Evolutionary conservation across 2,329 filamentous ascomycete genomes (phyloP), one percentile per base, ranked within the genome.

Genomic region (Nakataea oryzae): DNA sequence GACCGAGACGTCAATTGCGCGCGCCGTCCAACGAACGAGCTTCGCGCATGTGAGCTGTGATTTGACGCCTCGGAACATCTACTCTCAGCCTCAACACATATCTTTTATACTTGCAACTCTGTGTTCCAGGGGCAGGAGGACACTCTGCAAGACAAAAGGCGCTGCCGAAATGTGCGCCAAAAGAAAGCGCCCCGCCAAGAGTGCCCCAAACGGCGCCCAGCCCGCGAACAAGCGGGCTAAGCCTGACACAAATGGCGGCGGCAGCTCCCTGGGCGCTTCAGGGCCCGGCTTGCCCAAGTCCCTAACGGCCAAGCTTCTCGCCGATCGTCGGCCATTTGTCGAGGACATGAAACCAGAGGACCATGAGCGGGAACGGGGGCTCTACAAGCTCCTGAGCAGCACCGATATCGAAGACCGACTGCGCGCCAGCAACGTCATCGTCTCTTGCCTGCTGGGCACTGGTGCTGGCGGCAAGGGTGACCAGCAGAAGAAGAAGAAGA

Each of bases 311-410:
- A 32, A 63, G 61, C 54, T 64, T 26, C 66, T 75, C 54, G 71
- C 59, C 24, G 62, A 78, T 67, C 77, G 74, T 62, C 71, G 74
- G 1, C 74, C 76, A 1, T 87, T 87, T 66, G 71, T 80, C 66
- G 81, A 84, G 64, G 74, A 79, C 7, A 77, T 79, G 12, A 75
- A 74, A 60, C 75, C 76, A 57, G 80, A 82, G 50, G 81, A 86
- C 63, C 78, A 83, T 64, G 81, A 79, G 67, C 76, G 83, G 65
- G 85, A 87, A 68, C 82, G 81, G 2, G 74, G 75, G 2, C 75
- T 88, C 3, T 89, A 88, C 70, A 81, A 87, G 28, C 74, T 82
- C 1, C 79, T 89, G 1, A 81, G 82, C 34, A 86, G 83, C 66
- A 82, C 86, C 66, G 83, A 86, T 66, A 73, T 74, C 24, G 72